phyloP scores from a whole-genome alignment of 495 filamentous ascomycete genomes.

The Neurospora cerealis region DNA sequence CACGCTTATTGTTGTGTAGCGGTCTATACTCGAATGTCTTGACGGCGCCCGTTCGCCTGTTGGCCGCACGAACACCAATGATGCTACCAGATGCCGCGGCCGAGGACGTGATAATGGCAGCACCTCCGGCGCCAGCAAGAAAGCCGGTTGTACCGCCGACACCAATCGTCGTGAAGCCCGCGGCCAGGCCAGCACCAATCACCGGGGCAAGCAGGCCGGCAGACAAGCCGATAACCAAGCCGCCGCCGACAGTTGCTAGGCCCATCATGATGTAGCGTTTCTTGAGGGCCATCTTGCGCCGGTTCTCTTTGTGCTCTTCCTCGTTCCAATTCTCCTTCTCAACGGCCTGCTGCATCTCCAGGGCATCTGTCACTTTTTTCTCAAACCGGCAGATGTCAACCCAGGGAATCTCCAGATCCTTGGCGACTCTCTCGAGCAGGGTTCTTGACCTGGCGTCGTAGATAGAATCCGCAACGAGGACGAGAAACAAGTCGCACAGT shows the following conservation, averaged over 20 bases:
- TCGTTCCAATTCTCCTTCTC: constrained; percentile 97
- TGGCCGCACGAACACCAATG: constrained; percentile 76
- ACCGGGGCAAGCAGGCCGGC: constrained; percentile 86
- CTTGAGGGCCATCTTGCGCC: constrained; percentile 70
- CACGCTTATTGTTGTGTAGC: constrained; percentile 92
- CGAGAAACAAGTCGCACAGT: constrained; percentile 90
- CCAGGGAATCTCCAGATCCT: constrained; percentile 73
- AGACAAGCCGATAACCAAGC: constrained; percentile 90
- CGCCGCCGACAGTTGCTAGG: constrained; percentile 89
- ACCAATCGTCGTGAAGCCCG: constrained; percentile 91
- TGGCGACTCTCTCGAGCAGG: constrained; percentile 74
- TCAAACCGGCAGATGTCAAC: constrained; percentile 94
- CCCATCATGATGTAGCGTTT: constrained; percentile 90
- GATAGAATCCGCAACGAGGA: constrained; percentile 85
- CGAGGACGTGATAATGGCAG: constrained; percentile 83
- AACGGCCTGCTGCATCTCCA: constrained; percentile 92
- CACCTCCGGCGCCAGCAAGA: constrained; percentile 83
- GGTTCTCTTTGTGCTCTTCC: constrained; percentile 82
- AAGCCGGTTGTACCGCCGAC: constrained; percentile 83
- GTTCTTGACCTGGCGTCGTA: constrained; percentile 87
- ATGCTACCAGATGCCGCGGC: constrained; percentile 79
- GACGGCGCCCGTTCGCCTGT: constrained; percentile 79
- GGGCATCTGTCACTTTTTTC: constrained; percentile 90
- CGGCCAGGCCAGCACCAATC: constrained; percentile 89
- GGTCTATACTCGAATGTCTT: constrained; percentile 95